Percentiles rank a stretch among this genome's conserved stretches.
These are phyloP conservation scores for Candida golubevii DNA, from an alignment of 805 yeast species.

Conservation along the genomic window DNA sequence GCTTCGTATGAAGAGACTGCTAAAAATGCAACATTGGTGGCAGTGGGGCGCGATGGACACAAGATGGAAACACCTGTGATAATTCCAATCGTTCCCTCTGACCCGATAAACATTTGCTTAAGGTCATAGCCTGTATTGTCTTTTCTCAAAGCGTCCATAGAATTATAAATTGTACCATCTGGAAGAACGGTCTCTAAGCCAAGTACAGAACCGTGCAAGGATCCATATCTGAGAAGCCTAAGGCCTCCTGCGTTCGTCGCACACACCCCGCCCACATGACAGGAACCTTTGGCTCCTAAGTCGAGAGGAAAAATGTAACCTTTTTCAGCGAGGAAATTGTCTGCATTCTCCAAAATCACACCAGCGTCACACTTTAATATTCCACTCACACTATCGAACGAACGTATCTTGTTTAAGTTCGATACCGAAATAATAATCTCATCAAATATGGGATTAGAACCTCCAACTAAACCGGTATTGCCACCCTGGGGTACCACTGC, in stretches of 20 bases:
- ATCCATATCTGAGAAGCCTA: slow-evolving; percentile 81
- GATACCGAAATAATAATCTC: slow-evolving; percentile 74
- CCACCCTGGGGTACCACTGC: slow-evolving; percentile 98
- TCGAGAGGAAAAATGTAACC: slow-evolving; percentile 92
- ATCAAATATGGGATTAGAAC: slow-evolving; percentile 88
- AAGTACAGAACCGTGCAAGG: slow-evolving; percentile 85
- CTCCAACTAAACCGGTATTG: slow-evolving; percentile 94
- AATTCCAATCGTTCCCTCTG: slow-evolving; percentile 89
- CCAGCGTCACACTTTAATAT: slow-evolving; percentile 90
- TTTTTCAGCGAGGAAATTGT: slow-evolving; percentile 66
- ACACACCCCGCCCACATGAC: slow-evolving; percentile 92
- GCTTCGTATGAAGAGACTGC: slow-evolving; percentile 77
- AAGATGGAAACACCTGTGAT: slow-evolving; percentile 86
- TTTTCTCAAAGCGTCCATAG: slow-evolving; percentile 82
- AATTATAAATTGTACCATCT: slow-evolving; percentile 75
- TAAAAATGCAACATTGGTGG: slow-evolving; percentile 82
- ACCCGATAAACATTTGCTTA: slow-evolving; percentile 89
- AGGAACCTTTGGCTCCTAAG: slow-evolving; percentile 94
- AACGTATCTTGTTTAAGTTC: slow-evolving; percentile 69
- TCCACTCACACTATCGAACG: slow-evolving; percentile 79
- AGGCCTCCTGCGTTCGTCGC: slow-evolving; percentile 97
- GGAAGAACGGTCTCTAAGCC: slow-evolving; percentile 93
- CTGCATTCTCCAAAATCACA: slow-evolving; percentile 81
- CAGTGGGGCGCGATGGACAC: slow-evolving; percentile 85
- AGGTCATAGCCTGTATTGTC: slow-evolving; percentile 95